phyloP scores from a whole-genome alignment of 139 green algal genomes.

The Nannochloris sp. region DNA sequence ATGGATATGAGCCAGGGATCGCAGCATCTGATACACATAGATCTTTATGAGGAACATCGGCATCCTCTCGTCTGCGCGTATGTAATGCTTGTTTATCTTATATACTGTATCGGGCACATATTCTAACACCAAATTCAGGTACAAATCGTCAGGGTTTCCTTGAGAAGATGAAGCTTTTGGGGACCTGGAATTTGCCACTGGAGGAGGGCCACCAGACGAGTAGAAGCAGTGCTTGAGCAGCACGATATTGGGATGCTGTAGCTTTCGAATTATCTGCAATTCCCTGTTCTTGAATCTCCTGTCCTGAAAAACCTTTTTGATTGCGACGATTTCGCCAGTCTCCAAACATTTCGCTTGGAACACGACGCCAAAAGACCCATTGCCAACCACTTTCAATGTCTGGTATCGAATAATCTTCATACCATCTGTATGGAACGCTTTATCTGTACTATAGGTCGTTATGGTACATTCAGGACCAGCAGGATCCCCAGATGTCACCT shows the following conservation, averaged over 20 bases:
- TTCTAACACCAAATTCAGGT: slow-evolving; percentile 97
- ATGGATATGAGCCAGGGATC: slow-evolving; percentile 77
- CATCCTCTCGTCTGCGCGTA: slow-evolving; percentile 87
- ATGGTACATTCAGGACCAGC: slow-evolving; percentile 44
- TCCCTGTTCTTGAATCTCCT: slow-evolving; percentile 99
- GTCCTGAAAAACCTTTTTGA: slow-evolving; percentile 99
- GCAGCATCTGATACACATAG: slow-evolving; percentile 89
- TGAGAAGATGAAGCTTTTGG: slow-evolving; percentile 9
- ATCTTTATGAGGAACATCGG: slow-evolving; percentile 89
- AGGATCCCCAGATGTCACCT: slow-evolving; percentile 56
- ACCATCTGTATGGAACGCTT: neutral
- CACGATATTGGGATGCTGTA: slow-evolving; percentile 96
- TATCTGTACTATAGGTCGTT: slow-evolving; percentile 21
- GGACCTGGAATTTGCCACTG: neutral
- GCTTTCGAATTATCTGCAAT: slow-evolving; percentile 96
- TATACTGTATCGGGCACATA: slow-evolving; percentile 98
- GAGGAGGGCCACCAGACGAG: slow-evolving; percentile 24
- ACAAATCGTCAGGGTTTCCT: slow-evolving; percentile 58
- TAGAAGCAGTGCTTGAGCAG: slow-evolving; percentile 97
- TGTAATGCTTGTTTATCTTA: slow-evolving; percentile 93
- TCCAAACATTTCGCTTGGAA: slow-evolving; percentile 91
- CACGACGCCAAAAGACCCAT: slow-evolving; percentile 97
- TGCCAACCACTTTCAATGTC: slow-evolving; percentile 89
- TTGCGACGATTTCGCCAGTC: slow-evolving; percentile 91
- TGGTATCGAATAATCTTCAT: slow-evolving; percentile 73